phyloP scores from a whole-genome alignment of 148 eudicot species.

The Salicornia ramosissima region DNA sequence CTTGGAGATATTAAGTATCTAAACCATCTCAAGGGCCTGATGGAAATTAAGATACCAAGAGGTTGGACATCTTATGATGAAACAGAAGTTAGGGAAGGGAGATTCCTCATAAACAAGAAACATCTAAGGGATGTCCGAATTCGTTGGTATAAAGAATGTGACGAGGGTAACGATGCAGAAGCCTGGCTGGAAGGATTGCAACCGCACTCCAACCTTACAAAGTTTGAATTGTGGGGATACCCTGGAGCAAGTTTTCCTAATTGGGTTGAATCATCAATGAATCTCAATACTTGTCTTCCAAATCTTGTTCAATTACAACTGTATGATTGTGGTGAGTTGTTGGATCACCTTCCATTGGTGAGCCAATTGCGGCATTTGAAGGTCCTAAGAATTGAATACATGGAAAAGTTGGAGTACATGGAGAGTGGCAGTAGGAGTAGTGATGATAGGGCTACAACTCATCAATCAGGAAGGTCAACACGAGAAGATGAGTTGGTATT shows the following conservation, averaged over 20 bases:
- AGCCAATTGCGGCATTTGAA: background rate
- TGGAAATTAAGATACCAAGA: no score
- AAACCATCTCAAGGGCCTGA: no score
- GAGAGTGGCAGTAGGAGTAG: background rate
- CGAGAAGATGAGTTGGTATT: background rate
- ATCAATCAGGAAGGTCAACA: no score
- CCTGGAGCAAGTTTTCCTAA: background rate
- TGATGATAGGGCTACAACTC: no score
- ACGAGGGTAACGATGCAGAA: background rate
- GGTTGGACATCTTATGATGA: no score
- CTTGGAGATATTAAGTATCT: no score
- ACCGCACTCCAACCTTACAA: background rate
- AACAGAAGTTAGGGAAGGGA: no score
- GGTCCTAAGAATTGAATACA: background rate
- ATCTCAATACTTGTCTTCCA: background rate
- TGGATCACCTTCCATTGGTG: background rate
- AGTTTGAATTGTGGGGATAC: background rate
- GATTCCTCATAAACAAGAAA: no score
- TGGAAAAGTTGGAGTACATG: background rate
- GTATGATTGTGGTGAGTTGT: accelerated
- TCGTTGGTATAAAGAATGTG: background rate
- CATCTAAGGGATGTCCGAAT: background rate
- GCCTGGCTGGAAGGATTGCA: background rate
- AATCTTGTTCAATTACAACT: background rate
- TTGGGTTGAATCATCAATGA: background rate